Percentiles rank a stretch among this genome's conserved stretches.
Evolutionary conservation across 495 filamentous ascomycete genomes (phyloP).

Genomic region (Neurospora intermedia): DNA sequence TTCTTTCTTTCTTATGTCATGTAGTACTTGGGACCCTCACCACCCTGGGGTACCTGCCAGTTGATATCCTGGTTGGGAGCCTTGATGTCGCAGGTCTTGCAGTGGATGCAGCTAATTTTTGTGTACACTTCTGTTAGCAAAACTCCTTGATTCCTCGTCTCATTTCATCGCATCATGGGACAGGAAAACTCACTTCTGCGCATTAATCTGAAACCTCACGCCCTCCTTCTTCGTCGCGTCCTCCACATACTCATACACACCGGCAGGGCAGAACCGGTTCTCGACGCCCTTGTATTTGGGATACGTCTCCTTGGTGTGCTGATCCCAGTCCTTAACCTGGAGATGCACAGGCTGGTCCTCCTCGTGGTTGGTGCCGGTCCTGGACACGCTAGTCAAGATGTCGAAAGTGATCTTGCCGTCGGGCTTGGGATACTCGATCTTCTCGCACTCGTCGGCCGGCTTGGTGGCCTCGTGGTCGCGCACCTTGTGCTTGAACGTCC

Average conservation of each 20-base stretch:
- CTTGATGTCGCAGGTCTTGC: constrained; percentile 99
- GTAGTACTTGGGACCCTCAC: constrained; percentile 93
- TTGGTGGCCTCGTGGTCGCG: constrained; percentile 71
- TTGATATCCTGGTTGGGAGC: constrained; percentile 93
- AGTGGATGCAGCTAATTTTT: constrained; percentile 76
- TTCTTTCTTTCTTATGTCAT: constrained; percentile 51
- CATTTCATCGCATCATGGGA: neutral
- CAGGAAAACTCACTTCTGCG: constrained; percentile 71
- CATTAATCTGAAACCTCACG: constrained; percentile 93
- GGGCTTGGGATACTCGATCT: constrained; percentile 95
- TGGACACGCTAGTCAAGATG: constrained; percentile 83
- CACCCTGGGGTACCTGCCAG: constrained; percentile 90
- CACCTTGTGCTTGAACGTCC: constrained; percentile 81
- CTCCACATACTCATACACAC: constrained; percentile 97
- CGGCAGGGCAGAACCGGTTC: constrained; percentile 98
- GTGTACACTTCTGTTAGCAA: neutral
- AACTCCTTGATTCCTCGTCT: no score
- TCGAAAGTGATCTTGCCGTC: constrained; percentile 92
- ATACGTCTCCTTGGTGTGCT: constrained; percentile 71
- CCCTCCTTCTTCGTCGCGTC: constrained; percentile 72
- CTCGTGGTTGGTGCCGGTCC: constrained; percentile 97
- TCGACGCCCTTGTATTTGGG: constrained; percentile 87
- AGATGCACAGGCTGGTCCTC: constrained; percentile 97
- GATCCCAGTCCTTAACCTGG: constrained; percentile 88
- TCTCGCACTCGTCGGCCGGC: constrained; percentile 61